These are phyloP conservation scores for Starmerella bombi DNA, from an alignment of 805 yeast genomes.

Conservation along the genomic window DNA sequence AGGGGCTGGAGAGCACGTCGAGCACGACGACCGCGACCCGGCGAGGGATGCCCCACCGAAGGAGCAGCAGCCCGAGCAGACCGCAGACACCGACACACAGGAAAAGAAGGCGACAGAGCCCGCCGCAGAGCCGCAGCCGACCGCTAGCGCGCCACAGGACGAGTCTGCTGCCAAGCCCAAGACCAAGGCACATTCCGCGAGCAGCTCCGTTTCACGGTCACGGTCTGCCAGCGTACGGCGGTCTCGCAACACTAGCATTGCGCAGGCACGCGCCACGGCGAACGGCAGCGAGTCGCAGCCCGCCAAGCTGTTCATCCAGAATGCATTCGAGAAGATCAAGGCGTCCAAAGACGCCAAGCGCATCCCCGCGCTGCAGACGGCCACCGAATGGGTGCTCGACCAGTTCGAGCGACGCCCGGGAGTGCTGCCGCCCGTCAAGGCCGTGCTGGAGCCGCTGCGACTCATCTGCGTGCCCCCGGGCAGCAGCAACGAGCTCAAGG, in stretches of 20 bases:
- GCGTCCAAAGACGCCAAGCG: slow-evolving; percentile 49
- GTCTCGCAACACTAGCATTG: slow-evolving; percentile 11
- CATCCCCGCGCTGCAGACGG: slow-evolving; percentile 29
- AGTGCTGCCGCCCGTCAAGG: slow-evolving; percentile 33
- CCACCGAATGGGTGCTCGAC: slow-evolving; percentile 28
- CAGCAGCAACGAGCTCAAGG: slow-evolving; percentile 48
- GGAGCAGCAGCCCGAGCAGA: background rate
- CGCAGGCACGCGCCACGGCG: slow-evolving; percentile 16
- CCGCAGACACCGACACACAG: too few species aligned
- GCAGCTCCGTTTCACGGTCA: too few species aligned
- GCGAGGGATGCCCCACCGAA: too few species aligned
- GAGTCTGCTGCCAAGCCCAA: background rate
- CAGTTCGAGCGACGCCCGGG: slow-evolving; percentile 21
- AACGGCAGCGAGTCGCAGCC: slow-evolving; percentile 22
- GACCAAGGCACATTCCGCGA: too few species aligned
- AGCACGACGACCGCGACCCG: too few species aligned
- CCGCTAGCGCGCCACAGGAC: background rate
- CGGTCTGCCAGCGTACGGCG: slow-evolving; percentile 14
- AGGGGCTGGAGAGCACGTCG: too few species aligned
- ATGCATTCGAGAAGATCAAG: slow-evolving; percentile 45
- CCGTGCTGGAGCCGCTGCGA: slow-evolving; percentile 69
- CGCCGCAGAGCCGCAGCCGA: background rate
- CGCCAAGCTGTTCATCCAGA: slow-evolving; percentile 37
- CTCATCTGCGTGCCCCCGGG: slow-evolving; percentile 50
- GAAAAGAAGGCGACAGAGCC: background rate